These are phyloP conservation scores for Begonia fuchsioides DNA, from an alignment of 306 rosid species.

Conservation along the genomic window DNA sequence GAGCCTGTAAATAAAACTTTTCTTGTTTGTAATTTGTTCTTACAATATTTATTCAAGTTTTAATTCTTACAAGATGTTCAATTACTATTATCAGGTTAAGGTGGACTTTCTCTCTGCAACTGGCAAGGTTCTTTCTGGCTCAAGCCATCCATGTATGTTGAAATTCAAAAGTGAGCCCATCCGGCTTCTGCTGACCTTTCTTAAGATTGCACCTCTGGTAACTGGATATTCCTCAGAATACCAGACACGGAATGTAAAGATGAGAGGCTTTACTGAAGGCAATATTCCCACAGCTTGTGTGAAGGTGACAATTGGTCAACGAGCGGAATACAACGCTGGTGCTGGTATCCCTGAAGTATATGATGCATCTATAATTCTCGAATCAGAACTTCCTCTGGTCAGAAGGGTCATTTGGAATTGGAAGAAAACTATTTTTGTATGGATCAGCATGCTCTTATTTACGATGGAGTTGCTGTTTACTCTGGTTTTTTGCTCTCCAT, in stretches of 20 bases:
- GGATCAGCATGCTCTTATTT: constrained; percentile 45
- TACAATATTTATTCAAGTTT: no score
- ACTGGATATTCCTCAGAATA: constrained; percentile 54
- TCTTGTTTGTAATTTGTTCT: no score
- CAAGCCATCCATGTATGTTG: constrained; percentile 67
- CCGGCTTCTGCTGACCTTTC: constrained; percentile 40
- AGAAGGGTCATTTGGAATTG: constrained; percentile 57
- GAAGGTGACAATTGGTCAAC: constrained; percentile 54
- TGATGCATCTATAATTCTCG: constrained; percentile 40
- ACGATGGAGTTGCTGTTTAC: constrained; percentile 30
- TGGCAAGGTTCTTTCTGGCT: constrained; percentile 59
- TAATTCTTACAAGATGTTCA: no score
- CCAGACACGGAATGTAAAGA: constrained; percentile 47
- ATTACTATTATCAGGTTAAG: constrained; percentile 28
- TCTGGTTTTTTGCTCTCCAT: constrained; percentile 47
- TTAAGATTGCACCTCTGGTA: constrained; percentile 53
- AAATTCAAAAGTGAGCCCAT: constrained; percentile 62
- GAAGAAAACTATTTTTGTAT: constrained; percentile 59
- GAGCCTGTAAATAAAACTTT: no score
- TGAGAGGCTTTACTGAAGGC: constrained; percentile 52
- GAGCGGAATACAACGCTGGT: constrained; percentile 52
- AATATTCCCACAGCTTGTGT: constrained; percentile 49
- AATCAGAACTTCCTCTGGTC: constrained; percentile 47
- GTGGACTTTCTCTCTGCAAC: constrained; percentile 34
- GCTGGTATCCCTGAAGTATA: constrained; percentile 86